Evolutionary conservation across 2,329 filamentous ascomycete species (phyloP).

Genomic region (Diaporthe ampelina): DNA sequence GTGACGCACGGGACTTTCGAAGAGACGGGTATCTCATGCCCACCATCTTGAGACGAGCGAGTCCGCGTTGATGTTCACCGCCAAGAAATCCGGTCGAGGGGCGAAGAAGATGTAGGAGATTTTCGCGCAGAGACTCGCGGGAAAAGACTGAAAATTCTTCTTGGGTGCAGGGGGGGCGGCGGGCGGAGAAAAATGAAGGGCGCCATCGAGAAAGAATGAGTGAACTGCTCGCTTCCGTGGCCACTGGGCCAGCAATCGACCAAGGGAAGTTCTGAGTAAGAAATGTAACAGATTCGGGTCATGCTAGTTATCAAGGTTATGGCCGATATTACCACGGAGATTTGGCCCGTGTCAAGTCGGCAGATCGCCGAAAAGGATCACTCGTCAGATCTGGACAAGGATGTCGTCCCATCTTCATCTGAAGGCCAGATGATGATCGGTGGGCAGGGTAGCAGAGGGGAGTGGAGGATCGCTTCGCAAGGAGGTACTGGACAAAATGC

Average conservation of each 20-base stretch:
- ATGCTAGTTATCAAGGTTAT: neutral
- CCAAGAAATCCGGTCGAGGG: neutral
- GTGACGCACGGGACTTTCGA: conserved; percentile 9
- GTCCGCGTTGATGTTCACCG: neutral
- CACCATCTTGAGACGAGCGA: conserved; percentile 2
- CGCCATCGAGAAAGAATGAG: neutral
- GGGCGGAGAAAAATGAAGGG: neutral
- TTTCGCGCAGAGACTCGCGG: too few relatives aligned
- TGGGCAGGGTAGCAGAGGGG: conserved; percentile 6
- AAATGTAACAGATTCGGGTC: too few relatives aligned
- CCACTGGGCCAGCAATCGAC: neutral
- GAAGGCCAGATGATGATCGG: conserved; percentile 25
- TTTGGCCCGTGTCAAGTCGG: conserved; percentile 27
- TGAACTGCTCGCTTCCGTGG: neutral
- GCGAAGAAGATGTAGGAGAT: neutral
- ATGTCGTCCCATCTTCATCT: conserved; percentile 21
- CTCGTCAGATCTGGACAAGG: conserved; percentile 21
- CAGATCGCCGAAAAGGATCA: conserved; percentile 25
- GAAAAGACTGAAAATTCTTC: neutral
- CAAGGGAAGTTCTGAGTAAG: neutral
- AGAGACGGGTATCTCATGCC: neutral
- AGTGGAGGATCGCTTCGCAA: conserved; percentile 12
- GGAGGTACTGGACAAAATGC: neutral
- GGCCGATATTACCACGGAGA: conserved; percentile 15
- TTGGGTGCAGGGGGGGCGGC: neutral